phyloP scores from a whole-genome alignment of 208 protist genomes.

The Leishmania mexicana region DNA sequence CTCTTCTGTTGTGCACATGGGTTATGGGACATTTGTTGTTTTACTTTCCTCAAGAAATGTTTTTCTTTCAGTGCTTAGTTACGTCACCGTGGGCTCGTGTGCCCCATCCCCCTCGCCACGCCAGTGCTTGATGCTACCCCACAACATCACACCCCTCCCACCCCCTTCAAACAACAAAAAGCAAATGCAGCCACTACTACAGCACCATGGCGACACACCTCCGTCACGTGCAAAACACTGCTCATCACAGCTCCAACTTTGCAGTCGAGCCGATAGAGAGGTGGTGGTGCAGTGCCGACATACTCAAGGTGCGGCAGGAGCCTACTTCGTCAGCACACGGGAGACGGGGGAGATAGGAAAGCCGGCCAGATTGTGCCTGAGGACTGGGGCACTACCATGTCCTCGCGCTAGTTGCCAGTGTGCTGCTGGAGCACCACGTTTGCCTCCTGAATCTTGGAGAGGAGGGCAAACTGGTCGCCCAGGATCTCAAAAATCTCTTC shows the following conservation, averaged over 20 bases:
- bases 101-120: background rate
- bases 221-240: background rate
- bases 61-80: background rate
- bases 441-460: conserved; percentile 67
- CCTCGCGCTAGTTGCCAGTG: conserved; percentile 16
- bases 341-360: no score
- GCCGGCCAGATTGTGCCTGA: background rate
- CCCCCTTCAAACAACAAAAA: background rate
- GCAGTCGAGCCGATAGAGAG: background rate
- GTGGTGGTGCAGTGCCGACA: background rate
- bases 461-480: conserved; percentile 38
- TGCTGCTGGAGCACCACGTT: conserved; percentile 62
- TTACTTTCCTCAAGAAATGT: background rate
- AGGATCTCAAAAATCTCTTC: conserved; percentile 74
- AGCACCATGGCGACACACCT: background rate
- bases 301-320: background rate
- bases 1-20: background rate
- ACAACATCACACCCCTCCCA: background rate
- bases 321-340: background rate
- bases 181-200: background rate
- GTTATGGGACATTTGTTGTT: background rate
- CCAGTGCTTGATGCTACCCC: background rate
- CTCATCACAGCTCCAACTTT: background rate
- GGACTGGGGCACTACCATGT: background rate
- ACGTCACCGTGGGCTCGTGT: background rate